phyloP scores from a whole-genome alignment of 2,329 filamentous ascomycete species.

The Stagonosporopsis chrysanthemi region DNA sequence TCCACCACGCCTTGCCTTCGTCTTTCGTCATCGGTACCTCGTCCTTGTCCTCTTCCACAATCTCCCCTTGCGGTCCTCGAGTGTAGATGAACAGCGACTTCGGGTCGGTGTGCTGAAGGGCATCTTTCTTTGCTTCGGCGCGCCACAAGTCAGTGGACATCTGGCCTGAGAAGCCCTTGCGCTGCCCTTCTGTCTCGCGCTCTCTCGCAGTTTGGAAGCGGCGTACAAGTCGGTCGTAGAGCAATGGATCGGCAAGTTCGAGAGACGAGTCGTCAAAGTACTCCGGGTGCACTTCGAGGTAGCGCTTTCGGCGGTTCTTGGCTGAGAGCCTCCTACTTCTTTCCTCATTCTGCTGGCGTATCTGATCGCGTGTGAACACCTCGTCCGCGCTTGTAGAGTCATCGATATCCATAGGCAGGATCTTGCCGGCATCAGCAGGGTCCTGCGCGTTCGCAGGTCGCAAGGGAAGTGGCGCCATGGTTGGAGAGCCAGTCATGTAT shows the following conservation, averaged over 20 bases:
- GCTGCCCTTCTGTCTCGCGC: conserved; percentile 74
- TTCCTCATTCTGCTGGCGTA: conserved; percentile 28
- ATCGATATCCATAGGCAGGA: conserved; percentile 18
- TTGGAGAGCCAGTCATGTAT: conserved; percentile 29
- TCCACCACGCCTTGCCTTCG: conserved; percentile 74
- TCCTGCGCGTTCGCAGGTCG: conserved; percentile 29
- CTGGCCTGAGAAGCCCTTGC: conserved; percentile 79
- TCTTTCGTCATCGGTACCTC: conserved; percentile 66
- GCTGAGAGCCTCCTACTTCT: conserved; percentile 56
- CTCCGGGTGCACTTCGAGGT: conserved; percentile 73
- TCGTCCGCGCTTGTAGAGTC: conserved; percentile 26
- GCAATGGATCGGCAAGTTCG: conserved; percentile 74
- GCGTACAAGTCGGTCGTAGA: conserved; percentile 82
- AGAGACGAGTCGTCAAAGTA: conserved; percentile 71
- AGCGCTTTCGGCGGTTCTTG: conserved; percentile 81
- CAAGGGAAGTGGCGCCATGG: conserved; percentile 36
- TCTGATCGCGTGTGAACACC: conserved; percentile 19
- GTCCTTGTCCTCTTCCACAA: conserved; percentile 65
- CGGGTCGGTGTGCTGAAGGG: conserved; percentile 63
- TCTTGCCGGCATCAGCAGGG: conserved; percentile 14
- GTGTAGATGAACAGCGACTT: conserved; percentile 59
- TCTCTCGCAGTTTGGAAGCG: conserved; percentile 77
- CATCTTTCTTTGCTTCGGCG: conserved; percentile 76
- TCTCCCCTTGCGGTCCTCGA: conserved; percentile 62
- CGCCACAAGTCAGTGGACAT: conserved; percentile 80